These are phyloP conservation scores for Neonectria neomacrospora DNA, from an alignment of 2,329 filamentous ascomycete species.

Conservation along the genomic window DNA sequence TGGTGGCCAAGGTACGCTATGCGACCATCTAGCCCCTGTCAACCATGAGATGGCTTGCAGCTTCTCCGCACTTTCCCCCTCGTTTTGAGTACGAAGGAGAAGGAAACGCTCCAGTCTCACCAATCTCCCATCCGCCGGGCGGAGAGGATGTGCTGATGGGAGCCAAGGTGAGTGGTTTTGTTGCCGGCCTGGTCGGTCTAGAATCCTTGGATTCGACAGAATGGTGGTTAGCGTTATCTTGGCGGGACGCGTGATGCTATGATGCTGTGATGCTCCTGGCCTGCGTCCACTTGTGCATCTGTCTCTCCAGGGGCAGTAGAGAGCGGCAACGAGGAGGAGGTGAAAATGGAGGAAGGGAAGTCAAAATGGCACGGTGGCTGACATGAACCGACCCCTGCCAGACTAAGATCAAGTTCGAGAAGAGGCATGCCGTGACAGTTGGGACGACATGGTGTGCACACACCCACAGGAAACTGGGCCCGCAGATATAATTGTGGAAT, in stretches of 20 bases:
- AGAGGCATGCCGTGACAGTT: not conserved
- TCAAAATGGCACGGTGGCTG: constrained; percentile 12
- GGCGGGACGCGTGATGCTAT: not conserved
- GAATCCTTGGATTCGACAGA: not conserved
- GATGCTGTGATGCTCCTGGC: not conserved
- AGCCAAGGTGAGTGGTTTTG: constrained; percentile 17
- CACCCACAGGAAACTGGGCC: constrained; percentile 11
- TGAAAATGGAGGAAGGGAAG: not conserved
- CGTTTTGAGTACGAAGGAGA: constrained; percentile 15
- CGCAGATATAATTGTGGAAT: not conserved
- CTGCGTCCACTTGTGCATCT: constrained; percentile 3
- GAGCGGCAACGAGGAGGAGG: constrained; percentile 1
- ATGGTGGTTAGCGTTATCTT: constrained; percentile 2
- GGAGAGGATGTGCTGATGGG: constrained; percentile 11
- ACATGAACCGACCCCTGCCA: constrained; percentile 7
- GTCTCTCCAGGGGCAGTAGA: constrained; percentile 2
- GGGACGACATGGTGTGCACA: constrained; percentile 13
- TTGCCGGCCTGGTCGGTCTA: not conserved
- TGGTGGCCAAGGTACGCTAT: not conserved
- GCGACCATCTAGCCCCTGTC: constrained; percentile 11
- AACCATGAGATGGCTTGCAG: constrained; percentile 11
- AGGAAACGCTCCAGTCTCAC: constrained; percentile 10
- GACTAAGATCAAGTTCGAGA: constrained; percentile 12
- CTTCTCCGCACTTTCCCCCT: constrained; percentile 26
- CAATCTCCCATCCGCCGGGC: constrained; percentile 8